A percentile compares a stretch with the other conserved stretches of the same genome.
phyloP scores from a whole-genome alignment of 148 eudicot species.

The Euryodendron excelsum region DNA sequence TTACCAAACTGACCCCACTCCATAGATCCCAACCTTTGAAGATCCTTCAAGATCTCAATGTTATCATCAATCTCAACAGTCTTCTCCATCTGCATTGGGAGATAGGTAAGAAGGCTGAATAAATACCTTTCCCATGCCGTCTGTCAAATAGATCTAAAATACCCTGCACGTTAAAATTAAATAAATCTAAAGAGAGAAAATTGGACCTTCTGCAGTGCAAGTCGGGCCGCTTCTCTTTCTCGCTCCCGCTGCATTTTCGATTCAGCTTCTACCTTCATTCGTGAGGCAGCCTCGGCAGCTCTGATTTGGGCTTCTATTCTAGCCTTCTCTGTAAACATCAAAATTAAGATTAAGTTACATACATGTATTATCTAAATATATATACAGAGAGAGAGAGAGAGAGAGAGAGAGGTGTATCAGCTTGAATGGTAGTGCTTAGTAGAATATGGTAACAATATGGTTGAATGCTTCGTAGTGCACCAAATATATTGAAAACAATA shows the following conservation, averaged over 20 bases:
- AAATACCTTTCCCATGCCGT: not conserved
- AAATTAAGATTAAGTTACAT: not conserved
- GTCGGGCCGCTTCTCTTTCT: conserved; percentile 58
- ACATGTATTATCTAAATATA: too few species aligned
- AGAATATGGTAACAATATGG: too few species aligned
- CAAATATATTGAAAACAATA: too few species aligned
- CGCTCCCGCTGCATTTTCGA: conserved; percentile 42
- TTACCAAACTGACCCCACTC: conserved; percentile 21
- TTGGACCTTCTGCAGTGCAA: conserved; percentile 55
- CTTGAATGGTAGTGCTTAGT: too few species aligned
- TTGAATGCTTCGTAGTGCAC: too few species aligned
- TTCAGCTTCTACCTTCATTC: conserved; percentile 39
- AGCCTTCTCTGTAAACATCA: conserved; percentile 49
- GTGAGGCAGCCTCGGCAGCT: conserved; percentile 51
- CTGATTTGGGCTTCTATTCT: conserved; percentile 65
- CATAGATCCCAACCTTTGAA: conserved; percentile 29
- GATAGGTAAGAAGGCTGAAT: not conserved
- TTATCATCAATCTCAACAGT: conserved; percentile 56
- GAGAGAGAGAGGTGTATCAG: conserved; percentile 38
- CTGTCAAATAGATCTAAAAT: not conserved
- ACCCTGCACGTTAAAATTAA: not conserved
- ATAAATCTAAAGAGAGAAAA: conserved; percentile 7
- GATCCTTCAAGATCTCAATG: conserved; percentile 37
- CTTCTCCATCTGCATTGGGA: conserved; percentile 58
- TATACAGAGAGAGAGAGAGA: conserved; percentile 9